Evolutionary conservation across 768 basidiomycete species (phyloP), one percentile per base, ranked within the genome.

Genomic region (Lactifluus volemus): DNA sequence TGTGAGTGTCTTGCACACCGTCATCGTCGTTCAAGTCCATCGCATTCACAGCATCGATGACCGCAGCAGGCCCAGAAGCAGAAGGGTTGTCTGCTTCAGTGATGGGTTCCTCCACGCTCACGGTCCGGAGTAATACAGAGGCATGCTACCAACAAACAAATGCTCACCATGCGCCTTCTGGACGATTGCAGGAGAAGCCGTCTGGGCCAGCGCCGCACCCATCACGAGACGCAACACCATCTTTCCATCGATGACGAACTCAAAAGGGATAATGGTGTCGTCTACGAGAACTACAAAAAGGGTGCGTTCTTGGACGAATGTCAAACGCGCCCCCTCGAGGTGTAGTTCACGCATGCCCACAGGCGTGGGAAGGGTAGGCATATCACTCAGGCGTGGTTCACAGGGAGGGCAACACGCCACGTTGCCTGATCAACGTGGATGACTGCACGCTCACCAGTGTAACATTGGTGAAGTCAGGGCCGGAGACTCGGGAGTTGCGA

Each of bases 1-100:
- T 55, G 49, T 55, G 41, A 25, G 19, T 32, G 39, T 45, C 17
- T 38, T 12, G 44, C 64, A 78, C 79, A 66, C 85, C 86, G 69
- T 92, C 93, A 60, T 95, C 90, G 63, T 92, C 89, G 65, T 93
- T 89, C 55, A 88, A 73, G 63, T 94, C 88, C 84, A 92, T 89
- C 21, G 73, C 67, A 55, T 76, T 73, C 32, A 67, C 67, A 47
- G 70, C 71, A 57, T 82, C 77, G 59, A 81, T 79, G 19, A 80
- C 77, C 57, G 82, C 77, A 8, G 83, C 78, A 9, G 79, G 75
- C 38, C 77, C 76, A 44, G 75, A 67, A 30, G 75, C 70, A 53
- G 67, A 68, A 39, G 69, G 70, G 41, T 77, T 76, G 56, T 77
- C 77, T 44, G 75, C 77, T 15, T 76, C 74, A 4, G 78, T 71